Percentiles rank a stretch among this genome's conserved stretches.
Conservation (phyloP, 2,329 filamentous ascomycete genomes). For the Elsinoe necatrix region DNA sequence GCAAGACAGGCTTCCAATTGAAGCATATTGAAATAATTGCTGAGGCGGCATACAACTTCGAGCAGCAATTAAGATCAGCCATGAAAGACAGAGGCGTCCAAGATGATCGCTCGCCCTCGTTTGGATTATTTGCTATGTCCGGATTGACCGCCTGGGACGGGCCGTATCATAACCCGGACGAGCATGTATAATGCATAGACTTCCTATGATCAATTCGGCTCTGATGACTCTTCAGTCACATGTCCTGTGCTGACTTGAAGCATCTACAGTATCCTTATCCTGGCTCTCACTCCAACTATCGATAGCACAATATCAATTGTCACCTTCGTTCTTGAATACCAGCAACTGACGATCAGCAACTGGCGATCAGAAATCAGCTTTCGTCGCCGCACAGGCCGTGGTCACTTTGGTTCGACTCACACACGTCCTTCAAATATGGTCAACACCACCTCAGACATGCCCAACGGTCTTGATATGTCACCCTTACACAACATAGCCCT, state of each 20-base stretch:
- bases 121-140: background rate
- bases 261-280: no score
- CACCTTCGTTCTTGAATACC: no score
- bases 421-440: no score
- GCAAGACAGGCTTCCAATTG: background rate
- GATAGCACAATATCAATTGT: no score
- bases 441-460: no score
- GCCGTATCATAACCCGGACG: background rate
- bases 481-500: no score
- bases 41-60: background rate
- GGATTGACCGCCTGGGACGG: background rate
- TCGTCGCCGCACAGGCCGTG: no score
- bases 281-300: background rate
- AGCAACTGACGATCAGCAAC: no score
- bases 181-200: background rate
- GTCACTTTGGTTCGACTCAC: no score
- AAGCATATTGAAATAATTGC: background rate
- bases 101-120: background rate
- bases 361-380: no score
- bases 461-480: no score
- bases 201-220: background rate
- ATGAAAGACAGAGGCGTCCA: background rate
- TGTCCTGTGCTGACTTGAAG: background rate
- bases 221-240: background rate
- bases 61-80: background rate